These are phyloP conservation scores for Fusarium chaquense DNA, from an alignment of 2,329 filamentous ascomycete species.

Conservation along the genomic window DNA sequence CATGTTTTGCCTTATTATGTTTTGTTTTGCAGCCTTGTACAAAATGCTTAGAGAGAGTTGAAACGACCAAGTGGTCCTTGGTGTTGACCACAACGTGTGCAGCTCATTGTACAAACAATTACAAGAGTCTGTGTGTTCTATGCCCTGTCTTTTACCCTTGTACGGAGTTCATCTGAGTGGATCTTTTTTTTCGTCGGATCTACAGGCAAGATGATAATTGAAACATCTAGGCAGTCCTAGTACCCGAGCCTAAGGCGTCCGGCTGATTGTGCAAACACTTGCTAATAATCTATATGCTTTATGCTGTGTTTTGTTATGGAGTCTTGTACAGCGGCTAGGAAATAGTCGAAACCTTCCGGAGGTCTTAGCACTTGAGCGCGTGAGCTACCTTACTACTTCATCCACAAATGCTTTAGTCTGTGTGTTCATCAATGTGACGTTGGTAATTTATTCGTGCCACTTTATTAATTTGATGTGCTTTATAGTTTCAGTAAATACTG, in stretches of 20 bases:
- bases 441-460: not conserved
- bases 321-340: not conserved
- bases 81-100: not conserved
- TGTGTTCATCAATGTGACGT: not conserved
- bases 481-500: not conserved
- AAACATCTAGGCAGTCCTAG: not conserved
- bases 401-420: not conserved
- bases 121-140: not conserved
- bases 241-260: not conserved
- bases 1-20: not conserved
- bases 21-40: not conserved
- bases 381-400: not conserved
- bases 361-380: not conserved
- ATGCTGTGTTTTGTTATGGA: not conserved
- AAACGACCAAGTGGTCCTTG: not conserved
- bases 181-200: not conserved
- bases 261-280: not conserved
- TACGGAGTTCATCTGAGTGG: not conserved
- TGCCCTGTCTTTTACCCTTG: not conserved
- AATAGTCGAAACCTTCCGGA: not conserved
- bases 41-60: not conserved
- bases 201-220: not conserved
- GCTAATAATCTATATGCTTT: not conserved
- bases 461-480: not conserved
- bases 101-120: not conserved